Evolutionary conservation across 1,284 basidiomycete species (phyloP), one percentile per base, ranked within the genome.

Genomic region (Boletus holoroseus): DNA sequence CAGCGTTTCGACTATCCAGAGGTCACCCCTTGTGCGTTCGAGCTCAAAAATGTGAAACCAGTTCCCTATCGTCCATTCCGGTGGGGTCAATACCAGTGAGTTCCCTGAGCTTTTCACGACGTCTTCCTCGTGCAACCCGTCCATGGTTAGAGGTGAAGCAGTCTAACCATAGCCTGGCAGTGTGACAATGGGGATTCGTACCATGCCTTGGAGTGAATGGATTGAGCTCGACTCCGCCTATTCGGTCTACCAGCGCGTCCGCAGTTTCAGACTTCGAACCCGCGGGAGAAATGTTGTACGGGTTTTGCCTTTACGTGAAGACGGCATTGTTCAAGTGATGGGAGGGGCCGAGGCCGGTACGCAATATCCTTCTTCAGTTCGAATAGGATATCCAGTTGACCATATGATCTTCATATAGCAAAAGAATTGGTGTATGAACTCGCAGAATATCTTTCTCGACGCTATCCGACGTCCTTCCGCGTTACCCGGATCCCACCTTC

Each of bases 101-200:
- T 73, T 26, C n/a, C 31, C 24, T 6, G 6, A 7, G 5, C 34
- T 5, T 22, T 24, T 11, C 37, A 9, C 16, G 24, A 35, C 22
- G 3, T 18, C 20, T 12, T 24, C 22, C 37, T 13, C 16, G 18
- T 39, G 7, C 3, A 11, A 11, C 7, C 34, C 24, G 36, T 27
- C 11, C 38, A 22, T 76, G 79, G 47, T 34, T 15, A 24, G 74
- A 79, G 56, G 79, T 81, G 9, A 73, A 85, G 71, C 72, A 70
- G 49, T 73, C 85, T 38, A 72, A 81, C 26, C 75, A 76, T 13
- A 62, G 78, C 48, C 58, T 83, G 82, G 82, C 47, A 85, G 83
- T 60, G 75, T 85, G 41, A 85, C 81, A 15, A 85, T 85, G 82
- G 82, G 81, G 50, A 79, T 84, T 55, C 76, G 81, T 26, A 68